A percentile compares a stretch with the other conserved stretches of the same genome.
These are phyloP conservation scores for Ophiostoma populinum DNA, from an alignment of 2,329 filamentous ascomycete genomes.

Conservation along the genomic window DNA sequence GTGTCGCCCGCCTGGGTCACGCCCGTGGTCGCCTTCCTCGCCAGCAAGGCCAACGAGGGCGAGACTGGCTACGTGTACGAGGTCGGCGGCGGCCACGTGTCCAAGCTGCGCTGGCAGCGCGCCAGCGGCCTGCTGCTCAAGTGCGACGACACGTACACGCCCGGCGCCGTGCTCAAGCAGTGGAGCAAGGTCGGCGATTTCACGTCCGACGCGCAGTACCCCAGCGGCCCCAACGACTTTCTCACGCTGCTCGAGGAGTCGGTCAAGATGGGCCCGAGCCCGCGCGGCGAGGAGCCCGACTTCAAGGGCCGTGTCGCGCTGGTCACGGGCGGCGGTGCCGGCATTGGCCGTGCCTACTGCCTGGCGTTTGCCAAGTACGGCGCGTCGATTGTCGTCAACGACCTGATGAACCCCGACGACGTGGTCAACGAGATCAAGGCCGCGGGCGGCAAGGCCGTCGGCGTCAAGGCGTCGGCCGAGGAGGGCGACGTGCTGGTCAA, in stretches of 20 bases:
- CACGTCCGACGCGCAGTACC: conserved; percentile 57
- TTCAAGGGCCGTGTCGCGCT: conserved; percentile 76
- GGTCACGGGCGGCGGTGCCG: conserved; percentile 75
- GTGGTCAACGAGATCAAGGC: conserved; percentile 89
- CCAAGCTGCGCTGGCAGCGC: conserved; percentile 92
- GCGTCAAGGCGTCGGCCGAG: conserved; percentile 84
- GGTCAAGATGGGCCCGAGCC: conserved; percentile 56
- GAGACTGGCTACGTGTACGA: conserved; percentile 89
- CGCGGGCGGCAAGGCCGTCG: conserved; percentile 72
- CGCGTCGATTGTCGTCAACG: conserved; percentile 82
- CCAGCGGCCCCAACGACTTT: conserved; percentile 75
- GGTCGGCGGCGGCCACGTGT: conserved; percentile 77
- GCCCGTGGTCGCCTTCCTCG: conserved; percentile 74
- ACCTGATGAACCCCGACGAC: conserved; percentile 78
- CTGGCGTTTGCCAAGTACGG: conserved; percentile 69
- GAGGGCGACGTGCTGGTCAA: conserved; percentile 86
- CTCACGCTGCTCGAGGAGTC: conserved; percentile 71
- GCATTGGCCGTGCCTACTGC: conserved; percentile 79
- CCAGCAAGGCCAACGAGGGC: conserved; percentile 64
- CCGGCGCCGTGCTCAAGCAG: conserved; percentile 71
- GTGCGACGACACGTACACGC: conserved; percentile 74
- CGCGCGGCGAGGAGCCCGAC: conserved; percentile 54
- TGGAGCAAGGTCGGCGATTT: conserved; percentile 84
- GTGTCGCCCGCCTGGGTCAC: conserved; percentile 92
- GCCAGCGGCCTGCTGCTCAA: conserved; percentile 77